Conservation (phyloP, 2,329 filamentous ascomycete genomes). For the Aspergillus caelatus region DNA sequence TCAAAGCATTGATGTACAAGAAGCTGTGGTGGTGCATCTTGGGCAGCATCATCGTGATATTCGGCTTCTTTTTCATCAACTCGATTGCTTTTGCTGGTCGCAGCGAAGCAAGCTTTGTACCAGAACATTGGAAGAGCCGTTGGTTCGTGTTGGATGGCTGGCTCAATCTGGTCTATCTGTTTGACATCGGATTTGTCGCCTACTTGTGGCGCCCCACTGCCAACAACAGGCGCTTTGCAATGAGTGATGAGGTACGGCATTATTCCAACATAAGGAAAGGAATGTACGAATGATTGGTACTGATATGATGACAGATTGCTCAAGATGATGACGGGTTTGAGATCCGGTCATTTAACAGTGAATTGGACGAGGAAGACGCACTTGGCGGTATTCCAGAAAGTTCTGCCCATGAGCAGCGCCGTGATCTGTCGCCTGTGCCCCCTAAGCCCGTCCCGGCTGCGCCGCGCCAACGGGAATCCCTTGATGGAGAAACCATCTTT, state of each 20-base stretch:
- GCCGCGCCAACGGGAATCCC: slow-evolving; percentile 59
- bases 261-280: neutral
- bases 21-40: slow-evolving; percentile 99
- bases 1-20: slow-evolving; percentile 94
- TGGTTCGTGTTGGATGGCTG: slow-evolving; percentile 98
- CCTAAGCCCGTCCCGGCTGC: slow-evolving; percentile 57
- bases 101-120: slow-evolving; percentile 84
- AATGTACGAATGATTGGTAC: slow-evolving; percentile 13
- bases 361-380: slow-evolving; percentile 65
- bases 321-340: slow-evolving; percentile 99
- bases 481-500: slow-evolving; percentile 94
- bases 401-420: slow-evolving; percentile 32
- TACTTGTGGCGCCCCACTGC: slow-evolving; percentile 96
- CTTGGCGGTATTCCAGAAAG: slow-evolving; percentile 41
- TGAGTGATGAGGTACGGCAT: slow-evolving; percentile 81
- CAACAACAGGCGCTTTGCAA: slow-evolving; percentile 95
- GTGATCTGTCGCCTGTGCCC: slow-evolving; percentile 43
- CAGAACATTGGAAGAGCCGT: slow-evolving; percentile 93
- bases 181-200: slow-evolving; percentile 88
- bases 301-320: slow-evolving; percentile 64
- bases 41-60: slow-evolving; percentile 89
- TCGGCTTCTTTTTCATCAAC: slow-evolving; percentile 98
- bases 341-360: slow-evolving; percentile 85
- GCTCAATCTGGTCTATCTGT: slow-evolving; percentile 94
- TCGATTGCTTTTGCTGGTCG: slow-evolving; percentile 90